Percentiles rank a stretch among this genome's conserved stretches.
Conservation (phyloP, 768 basidiomycete genomes). For the Hericium erinaceus region DNA sequence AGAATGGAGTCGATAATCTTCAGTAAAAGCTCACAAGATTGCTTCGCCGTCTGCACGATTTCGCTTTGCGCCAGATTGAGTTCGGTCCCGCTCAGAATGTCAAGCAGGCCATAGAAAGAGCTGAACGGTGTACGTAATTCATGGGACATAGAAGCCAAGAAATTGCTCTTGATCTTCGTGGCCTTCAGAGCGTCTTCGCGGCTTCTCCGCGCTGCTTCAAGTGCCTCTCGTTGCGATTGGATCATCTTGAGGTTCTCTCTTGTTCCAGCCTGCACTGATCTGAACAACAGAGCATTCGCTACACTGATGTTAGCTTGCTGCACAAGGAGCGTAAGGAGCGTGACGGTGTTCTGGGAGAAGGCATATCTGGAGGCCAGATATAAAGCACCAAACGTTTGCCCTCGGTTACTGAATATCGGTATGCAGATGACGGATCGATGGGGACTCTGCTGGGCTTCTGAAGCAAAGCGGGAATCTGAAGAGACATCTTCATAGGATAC, state of each 20-base stretch:
- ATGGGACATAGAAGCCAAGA: conserved; percentile 68
- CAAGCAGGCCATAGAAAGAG: conserved; percentile 69
- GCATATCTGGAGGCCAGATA: conserved; percentile 59
- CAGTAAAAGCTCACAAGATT: conserved; percentile 65
- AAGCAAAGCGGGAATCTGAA: conserved; percentile 56
- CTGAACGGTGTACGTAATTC: conserved; percentile 73
- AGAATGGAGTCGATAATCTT: conserved; percentile 78
- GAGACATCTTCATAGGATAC: conserved; percentile 53
- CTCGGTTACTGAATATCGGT: conserved; percentile 66
- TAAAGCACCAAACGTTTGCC: conserved; percentile 65
- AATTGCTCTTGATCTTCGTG: conserved; percentile 76
- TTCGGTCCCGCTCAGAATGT: conserved; percentile 64
- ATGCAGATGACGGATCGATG: conserved; percentile 59
- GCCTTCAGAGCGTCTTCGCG: conserved; percentile 67
- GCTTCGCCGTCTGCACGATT: conserved; percentile 71
- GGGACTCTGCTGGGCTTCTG: conserved; percentile 53
- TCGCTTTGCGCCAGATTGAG: conserved; percentile 61
- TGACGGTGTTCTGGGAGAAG: conserved; percentile 52
- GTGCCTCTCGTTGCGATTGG: conserved; percentile 55
- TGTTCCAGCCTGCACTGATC: conserved; percentile 65
- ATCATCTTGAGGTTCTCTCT: conserved; percentile 73
- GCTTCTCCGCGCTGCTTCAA: conserved; percentile 61
- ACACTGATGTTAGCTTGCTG: conserved; percentile 74
- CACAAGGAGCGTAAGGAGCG: conserved; percentile 53
- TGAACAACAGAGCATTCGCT: conserved; percentile 64